Conservation (phyloP, 768 basidiomycete species). For the Chalciporus chontae region DNA sequence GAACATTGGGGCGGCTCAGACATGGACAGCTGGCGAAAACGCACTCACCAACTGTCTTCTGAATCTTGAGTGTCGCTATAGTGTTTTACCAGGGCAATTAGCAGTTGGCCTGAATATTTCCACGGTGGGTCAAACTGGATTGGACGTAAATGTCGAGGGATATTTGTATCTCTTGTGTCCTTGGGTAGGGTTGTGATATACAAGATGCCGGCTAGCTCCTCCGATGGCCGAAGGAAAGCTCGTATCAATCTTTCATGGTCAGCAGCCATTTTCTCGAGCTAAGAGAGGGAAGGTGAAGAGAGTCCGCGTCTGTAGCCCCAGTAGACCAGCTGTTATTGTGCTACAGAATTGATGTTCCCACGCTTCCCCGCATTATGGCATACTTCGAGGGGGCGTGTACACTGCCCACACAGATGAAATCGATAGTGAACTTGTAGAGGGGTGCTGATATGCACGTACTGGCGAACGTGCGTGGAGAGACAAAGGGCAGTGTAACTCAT, state of each 20-base stretch:
- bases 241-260: slow-evolving; percentile 13
- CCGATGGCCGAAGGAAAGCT: slow-evolving; percentile 38
- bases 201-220: slow-evolving; percentile 42
- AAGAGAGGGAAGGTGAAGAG: neutral
- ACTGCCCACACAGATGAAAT: neutral
- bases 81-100: slow-evolving; percentile 50
- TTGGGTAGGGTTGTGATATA: slow-evolving; percentile 32
- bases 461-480: neutral
- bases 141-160: neutral
- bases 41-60: slow-evolving; percentile 56
- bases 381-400: too few species aligned
- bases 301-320: too few species aligned
- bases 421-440: neutral
- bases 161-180: neutral
- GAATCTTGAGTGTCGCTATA: slow-evolving; percentile 36
- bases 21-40: neutral
- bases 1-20: neutral
- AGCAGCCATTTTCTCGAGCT: slow-evolving; percentile 4
- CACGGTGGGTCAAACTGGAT: neutral
- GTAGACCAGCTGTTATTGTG: too few species aligned
- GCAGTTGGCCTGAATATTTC: neutral
- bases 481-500: neutral
- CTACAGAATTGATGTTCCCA: slow-evolving; percentile 23
- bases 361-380: slow-evolving; percentile 25
- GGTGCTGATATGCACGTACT: neutral